Evolutionary conservation across 164 flowering plant species (phyloP), one percentile per base, ranked within the genome.

Genomic region (Nymphaea colorata): DNA sequence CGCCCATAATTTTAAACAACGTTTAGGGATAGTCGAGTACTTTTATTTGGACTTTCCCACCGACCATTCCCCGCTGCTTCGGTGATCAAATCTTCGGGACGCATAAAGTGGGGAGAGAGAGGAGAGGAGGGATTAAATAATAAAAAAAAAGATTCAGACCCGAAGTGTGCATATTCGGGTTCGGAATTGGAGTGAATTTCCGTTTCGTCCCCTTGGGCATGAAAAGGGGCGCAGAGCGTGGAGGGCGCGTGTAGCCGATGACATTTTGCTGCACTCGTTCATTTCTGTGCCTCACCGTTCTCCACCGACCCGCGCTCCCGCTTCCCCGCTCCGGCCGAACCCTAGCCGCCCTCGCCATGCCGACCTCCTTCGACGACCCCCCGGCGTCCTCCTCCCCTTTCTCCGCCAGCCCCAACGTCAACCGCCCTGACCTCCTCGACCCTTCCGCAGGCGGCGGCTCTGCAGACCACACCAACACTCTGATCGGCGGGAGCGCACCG

Each of bases 341-440:
- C 76, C 79, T 73, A 73, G 57, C 68, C 60, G 71, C 72, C 70
- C 70, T 76, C 74, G 78, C 72, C 18, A 67, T 66, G 64, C 43
- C 69, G 57, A 51, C 57, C 12, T 51, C 57, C 57, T 51, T 51
- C 57, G 57, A 51, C 14, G 57, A 51, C 57, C 12, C 57, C 14
- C 57, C 57, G 57, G 67, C 71, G 66, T 64, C 73, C 64, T 64
- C 66, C 64, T 55, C 44, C 66, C 61, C 68, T 71, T 55, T 61
- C 36, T 5, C 71, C 43, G 53, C 42, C 3, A 55, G 41, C 36
- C 16, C 59, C 51, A 14, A 43, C 43, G 16, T 44, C 41, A 4
- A 68, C 42, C 8, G 25, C 17, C 53, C 42, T 62, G 10, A 67
- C 45, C 69, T 62, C 74, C 51, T 67, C 43, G 69, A 76, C 47